Conservation (phyloP, 1,284 basidiomycete species). For the Salmacisia buchloeana region DNA sequence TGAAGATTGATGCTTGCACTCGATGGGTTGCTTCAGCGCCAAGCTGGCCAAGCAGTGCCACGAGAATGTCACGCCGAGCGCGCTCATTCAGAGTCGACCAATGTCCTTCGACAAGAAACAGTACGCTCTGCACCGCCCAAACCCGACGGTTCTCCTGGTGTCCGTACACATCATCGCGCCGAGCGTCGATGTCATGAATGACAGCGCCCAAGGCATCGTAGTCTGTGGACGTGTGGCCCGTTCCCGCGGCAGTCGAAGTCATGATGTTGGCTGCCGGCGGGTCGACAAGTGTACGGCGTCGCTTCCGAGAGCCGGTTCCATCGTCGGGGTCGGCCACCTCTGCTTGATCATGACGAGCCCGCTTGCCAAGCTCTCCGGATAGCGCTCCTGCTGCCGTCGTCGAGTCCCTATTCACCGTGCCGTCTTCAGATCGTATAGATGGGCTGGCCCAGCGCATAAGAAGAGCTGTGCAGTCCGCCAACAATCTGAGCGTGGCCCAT, state of each 20-base stretch:
- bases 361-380: too few relatives aligned
- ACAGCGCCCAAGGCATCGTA: neutral
- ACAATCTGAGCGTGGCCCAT: neutral
- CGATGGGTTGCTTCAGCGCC: conserved; percentile 62
- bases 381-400: too few relatives aligned
- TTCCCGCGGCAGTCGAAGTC: neutral
- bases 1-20: conserved; percentile 73
- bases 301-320: too few relatives aligned
- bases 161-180: neutral
- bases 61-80: conserved; percentile 60
- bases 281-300: too few relatives aligned
- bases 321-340: too few relatives aligned
- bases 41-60: conserved; percentile 61
- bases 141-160: conserved; percentile 24
- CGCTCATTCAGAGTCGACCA: conserved; percentile 61
- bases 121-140: conserved; percentile 68
- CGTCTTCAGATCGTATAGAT: neutral
- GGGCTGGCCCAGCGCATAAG: neutral
- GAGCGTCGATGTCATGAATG: neutral
- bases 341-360: too few relatives aligned
- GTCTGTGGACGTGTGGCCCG: too few relatives aligned
- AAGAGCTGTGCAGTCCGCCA: neutral
- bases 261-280: too few relatives aligned
- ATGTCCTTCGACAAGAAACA: conserved; percentile 76
- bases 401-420: too few relatives aligned